Conservation (phyloP, 1,284 basidiomycete species). For the Fistulinella staudtii region DNA sequence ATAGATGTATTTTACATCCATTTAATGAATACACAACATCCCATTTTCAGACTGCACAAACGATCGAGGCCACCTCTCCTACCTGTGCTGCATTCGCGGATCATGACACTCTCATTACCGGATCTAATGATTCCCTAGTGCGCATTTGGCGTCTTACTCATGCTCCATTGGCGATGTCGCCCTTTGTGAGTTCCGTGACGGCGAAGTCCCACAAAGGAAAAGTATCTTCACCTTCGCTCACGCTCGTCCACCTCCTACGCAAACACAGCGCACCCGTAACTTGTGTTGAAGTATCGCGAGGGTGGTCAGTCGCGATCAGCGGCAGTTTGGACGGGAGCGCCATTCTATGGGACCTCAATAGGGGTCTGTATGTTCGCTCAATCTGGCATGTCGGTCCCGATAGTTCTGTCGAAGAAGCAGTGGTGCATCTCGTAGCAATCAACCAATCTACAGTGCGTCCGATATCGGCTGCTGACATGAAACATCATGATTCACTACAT, state of each 20-base stretch:
- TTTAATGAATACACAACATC: no score
- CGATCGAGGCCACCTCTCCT: constrained; percentile 70
- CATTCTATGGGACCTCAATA: constrained; percentile 89
- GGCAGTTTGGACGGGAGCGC: constrained; percentile 84
- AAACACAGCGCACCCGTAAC: constrained; percentile 68
- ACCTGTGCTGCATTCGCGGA: constrained; percentile 78
- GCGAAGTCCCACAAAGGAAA: neutral
- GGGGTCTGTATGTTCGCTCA: constrained; percentile 70
- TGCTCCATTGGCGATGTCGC: constrained; percentile 19
- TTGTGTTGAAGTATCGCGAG: constrained; percentile 70
- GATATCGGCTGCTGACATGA: neutral
- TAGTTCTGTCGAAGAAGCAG: constrained; percentile 34
- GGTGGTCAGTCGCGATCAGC: constrained; percentile 84
- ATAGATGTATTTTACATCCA: no score
- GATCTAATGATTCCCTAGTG: constrained; percentile 72
- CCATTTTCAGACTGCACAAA: constrained; percentile 62
- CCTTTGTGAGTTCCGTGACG: constrained; percentile 22
- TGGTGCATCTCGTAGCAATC: constrained; percentile 71
- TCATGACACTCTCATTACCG: constrained; percentile 67
- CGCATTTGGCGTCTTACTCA: constrained; percentile 70
- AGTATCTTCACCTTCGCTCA: constrained; percentile 24
- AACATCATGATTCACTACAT: neutral
- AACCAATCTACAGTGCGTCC: constrained; percentile 69
- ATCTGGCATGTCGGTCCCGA: constrained; percentile 61
- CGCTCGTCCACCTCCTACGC: constrained; percentile 71